A percentile compares a stretch with the other conserved stretches of the same genome.
phyloP scores from a whole-genome alignment of 768 basidiomycete species.

The Macrolepiota albuminosa region DNA sequence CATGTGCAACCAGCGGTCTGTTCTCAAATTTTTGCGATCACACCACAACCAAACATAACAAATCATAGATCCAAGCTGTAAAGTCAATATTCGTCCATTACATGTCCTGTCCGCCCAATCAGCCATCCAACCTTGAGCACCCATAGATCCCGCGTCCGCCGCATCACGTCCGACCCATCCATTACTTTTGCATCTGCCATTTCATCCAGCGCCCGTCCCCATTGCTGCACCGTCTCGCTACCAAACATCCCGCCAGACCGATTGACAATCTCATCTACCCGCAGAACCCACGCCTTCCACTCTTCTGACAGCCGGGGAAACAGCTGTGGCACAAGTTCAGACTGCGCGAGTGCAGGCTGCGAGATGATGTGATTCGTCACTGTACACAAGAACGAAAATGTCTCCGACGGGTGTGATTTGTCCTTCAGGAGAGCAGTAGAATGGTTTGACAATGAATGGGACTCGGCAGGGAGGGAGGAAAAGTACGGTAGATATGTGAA shows the following conservation, averaged over 20 bases:
- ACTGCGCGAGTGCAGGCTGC: conserved; percentile 64
- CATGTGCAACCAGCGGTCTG: conserved; percentile 28
- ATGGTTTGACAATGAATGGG: conserved; percentile 21
- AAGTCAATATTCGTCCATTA: conserved; percentile 27
- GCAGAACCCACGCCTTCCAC: conserved; percentile 75
- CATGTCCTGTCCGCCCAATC: conserved; percentile 40
- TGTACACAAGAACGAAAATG: conserved; percentile 64
- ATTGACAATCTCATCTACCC: conserved; percentile 68
- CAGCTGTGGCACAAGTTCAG: conserved; percentile 50
- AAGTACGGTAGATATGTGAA: conserved; percentile 86
- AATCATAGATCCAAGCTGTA: not conserved
- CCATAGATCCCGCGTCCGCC: conserved; percentile 54
- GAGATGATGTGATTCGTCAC: conserved; percentile 64
- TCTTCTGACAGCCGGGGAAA: conserved; percentile 65
- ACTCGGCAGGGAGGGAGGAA: conserved; percentile 42
- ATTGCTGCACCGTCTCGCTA: conserved; percentile 58
- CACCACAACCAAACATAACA: conserved; percentile 12
- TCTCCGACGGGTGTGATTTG: conserved; percentile 68
- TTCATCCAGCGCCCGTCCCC: conserved; percentile 67
- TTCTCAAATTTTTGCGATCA: conserved; percentile 14
- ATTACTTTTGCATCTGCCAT: conserved; percentile 49
- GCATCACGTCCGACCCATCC: conserved; percentile 33
- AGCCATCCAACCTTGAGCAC: conserved; percentile 76
- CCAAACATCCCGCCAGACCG: conserved; percentile 77
- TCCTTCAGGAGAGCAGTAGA: conserved; percentile 49